phyloP scores from a whole-genome alignment of 2,329 filamentous ascomycete genomes.

The Aspergillus fructus region DNA sequence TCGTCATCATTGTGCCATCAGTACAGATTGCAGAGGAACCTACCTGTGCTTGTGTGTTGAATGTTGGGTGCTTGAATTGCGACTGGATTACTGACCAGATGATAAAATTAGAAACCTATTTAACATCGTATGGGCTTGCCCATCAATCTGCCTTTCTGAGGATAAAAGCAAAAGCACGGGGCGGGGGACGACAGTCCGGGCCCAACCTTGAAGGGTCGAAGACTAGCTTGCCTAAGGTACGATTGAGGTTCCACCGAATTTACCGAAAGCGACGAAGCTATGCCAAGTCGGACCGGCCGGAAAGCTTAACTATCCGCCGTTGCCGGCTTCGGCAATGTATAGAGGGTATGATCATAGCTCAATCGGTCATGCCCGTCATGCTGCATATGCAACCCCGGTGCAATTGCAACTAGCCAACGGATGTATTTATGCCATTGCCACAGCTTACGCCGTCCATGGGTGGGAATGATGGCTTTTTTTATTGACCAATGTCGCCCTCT shows the following conservation, averaged over 20 bases:
- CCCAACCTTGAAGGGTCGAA: background rate
- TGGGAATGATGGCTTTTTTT: too few relatives aligned
- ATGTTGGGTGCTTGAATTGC: background rate
- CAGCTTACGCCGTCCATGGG: too few relatives aligned
- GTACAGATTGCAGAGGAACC: background rate
- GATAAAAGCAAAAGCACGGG: background rate
- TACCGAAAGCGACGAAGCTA: background rate
- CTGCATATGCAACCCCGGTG: too few relatives aligned
- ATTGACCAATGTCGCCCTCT: too few relatives aligned
- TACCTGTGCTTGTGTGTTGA: background rate
- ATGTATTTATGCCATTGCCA: too few relatives aligned
- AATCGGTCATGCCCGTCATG: too few relatives aligned
- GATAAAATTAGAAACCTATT: background rate
- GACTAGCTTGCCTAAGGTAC: background rate
- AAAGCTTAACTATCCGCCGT: slow-evolving; percentile 2
- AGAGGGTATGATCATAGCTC: too few relatives aligned
- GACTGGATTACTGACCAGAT: background rate
- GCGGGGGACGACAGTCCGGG: background rate
- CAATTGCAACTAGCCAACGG: too few relatives aligned
- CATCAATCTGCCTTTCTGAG: background rate
- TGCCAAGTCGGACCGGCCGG: slow-evolving; percentile 2
- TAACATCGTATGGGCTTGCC: background rate
- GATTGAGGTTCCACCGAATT: background rate
- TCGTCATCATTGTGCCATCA: slow-evolving; percentile 10
- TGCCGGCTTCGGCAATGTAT: background rate